Evolutionary conservation across 2,329 filamentous ascomycete genomes (phyloP), one percentile per base, ranked within the genome.

Genomic region (Arthrobotrys pseudoclavata): DNA sequence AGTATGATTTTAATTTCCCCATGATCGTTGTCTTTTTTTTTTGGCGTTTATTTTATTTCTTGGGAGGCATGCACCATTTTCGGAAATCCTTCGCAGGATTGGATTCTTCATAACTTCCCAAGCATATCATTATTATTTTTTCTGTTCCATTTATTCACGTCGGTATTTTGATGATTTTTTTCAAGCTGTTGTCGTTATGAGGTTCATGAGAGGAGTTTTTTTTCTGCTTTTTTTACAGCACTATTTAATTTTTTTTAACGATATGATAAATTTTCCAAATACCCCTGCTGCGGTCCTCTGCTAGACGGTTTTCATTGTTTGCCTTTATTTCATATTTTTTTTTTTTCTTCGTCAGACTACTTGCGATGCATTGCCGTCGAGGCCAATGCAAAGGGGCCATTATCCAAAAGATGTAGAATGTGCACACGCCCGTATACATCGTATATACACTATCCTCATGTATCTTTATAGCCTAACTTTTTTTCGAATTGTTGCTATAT

Each of bases 121-220:
- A 60, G 31, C 55, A 60, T 60, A 60, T 26, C 34, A 18, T 40
- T 60, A 26, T 42, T n/a, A n/a, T 9, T 34, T 40, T 42, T 42
- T 22, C 34, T 37, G 4, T 18, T 42, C 10, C 6, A 12, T 22
- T n/a, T 24, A 60, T 60, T 24, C 55, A 60, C 34, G 55, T 60
- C 55, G 55, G 55, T 60, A 60, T 60, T 60, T 42, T 60, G 55
- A 24, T 60, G 22, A n/a, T 26, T 60, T n/a, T n/a, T n/a, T n/a
- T 60, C 18, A 18, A 57, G 22, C 13, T 37, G 34, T 60, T 26
- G 7, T n/a, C 20, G 4, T 42, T 26, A 60, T 18, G 55, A 60
- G n/a, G 55, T 10, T 42, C 55, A 60, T 42, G 55, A 60, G 26
- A n/a, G 55, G 55, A 42, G 55, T 60, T 60, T 60, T 26, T 13